Percentiles rank a stretch among this genome's conserved stretches.
Conservation (phyloP, 2,329 filamentous ascomycete genomes). For the Talaromyces sp. region DNA sequence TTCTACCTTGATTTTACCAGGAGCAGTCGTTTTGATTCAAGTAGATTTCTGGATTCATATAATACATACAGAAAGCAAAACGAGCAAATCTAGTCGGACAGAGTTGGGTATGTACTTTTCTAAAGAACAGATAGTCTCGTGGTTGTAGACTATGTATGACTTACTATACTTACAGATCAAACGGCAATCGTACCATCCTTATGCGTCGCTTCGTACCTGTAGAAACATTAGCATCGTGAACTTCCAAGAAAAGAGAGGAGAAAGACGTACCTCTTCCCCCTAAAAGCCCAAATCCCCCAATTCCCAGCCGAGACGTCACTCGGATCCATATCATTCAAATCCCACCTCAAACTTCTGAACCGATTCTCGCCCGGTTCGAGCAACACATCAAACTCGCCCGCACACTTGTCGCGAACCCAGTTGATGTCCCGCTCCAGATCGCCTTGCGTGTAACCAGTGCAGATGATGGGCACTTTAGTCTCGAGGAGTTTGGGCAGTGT, state of each 20-base stretch:
- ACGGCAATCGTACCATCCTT: conserved; percentile 25
- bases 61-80: conserved; percentile 3
- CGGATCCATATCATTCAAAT: conserved; percentile 91
- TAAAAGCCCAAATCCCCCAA: conserved; percentile 95
- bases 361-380: conserved; percentile 90
- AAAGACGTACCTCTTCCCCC: conserved; percentile 79
- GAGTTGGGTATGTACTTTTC: conserved; percentile 8
- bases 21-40: neutral
- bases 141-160: neutral
- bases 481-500: conserved; percentile 87
- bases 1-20: too few relatives aligned
- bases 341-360: conserved; percentile 94
- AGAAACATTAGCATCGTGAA: neutral
- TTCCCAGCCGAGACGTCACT: conserved; percentile 94
- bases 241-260: neutral
- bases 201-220: conserved; percentile 42
- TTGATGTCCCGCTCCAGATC: conserved; percentile 92
- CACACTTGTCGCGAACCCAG: conserved; percentile 81
- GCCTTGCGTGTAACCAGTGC: conserved; percentile 91
- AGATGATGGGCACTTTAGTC: conserved; percentile 92
- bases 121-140: neutral
- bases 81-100: neutral
- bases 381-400: conserved; percentile 87
- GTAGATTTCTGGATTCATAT: neutral
- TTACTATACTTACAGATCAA: conserved; percentile 2